Base-by-base conservation (phyloP, 306 rosid genomes). In the Begonia peltatifolia region DNA sequence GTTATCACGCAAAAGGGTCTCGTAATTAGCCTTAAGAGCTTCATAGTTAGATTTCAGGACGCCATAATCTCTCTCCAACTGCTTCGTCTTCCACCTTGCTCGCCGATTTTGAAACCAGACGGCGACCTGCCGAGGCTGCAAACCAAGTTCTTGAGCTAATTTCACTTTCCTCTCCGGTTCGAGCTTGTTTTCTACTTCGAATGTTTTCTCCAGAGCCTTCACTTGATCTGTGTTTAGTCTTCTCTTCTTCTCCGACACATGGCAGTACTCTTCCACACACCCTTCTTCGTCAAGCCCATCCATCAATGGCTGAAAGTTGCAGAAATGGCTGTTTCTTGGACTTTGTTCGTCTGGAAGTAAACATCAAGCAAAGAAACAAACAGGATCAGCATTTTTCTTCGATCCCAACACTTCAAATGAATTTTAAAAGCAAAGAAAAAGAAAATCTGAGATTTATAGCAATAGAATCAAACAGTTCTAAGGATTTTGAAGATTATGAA, bases 221-320 rank as follows among this genome's bases (percentile, higher is more conserved):
- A 63, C 22, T 47, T 63, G 68, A 4, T 63, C 61, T 18, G 47
- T 46, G 54, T 41, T 63, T 41, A 63, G 42, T 18, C 61, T 9
- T 4, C 14, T 54, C 30, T 63, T 63, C 55, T 17, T 63, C 22
- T 47, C 52, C 14, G 18, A 14, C 17, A 48, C 17, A 9, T 48
- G 52, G 16, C 52, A 12, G 17, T 48, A 48, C 52, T 76, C 84
- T 57, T 82, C 80, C 42, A 52, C 62, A 30, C 68, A 38, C 18
- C 79, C 90, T 64, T 82, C 90, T 63, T 78, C 78, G 14, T 78
- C 80, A 36, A 78, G 60, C 48, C 76, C 73, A 43, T 44, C 48
- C 48, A 44, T 11, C 14, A 44, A 10, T 3, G 48, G 48, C 48
- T 44, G 48, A 11, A 44, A 44, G 48, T 44, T 44, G 48, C 48